These are phyloP conservation scores for Malus hybrid DNA, from an alignment of 331 rosid genomes.

Conservation along the genomic window DNA sequence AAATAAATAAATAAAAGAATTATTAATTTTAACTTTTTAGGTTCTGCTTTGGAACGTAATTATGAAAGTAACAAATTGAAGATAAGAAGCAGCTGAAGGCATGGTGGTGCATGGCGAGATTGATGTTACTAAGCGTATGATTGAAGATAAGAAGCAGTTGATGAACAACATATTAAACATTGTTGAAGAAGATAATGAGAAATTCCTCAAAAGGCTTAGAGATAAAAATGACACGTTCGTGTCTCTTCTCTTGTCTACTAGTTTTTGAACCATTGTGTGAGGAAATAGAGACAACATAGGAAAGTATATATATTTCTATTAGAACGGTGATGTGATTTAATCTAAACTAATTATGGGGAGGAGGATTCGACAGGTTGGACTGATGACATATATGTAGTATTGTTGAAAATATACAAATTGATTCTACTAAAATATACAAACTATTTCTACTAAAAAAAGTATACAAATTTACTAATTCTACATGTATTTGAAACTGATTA, in stretches of 20 bases:
- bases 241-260: not conserved
- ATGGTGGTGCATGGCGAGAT: conserved; percentile 22
- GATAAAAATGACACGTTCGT: conserved; percentile 30
- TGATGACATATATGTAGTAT: too few species aligned
- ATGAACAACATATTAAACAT: conserved; percentile 32
- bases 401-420: too few species aligned
- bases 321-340: not conserved
- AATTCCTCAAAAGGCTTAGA: conserved; percentile 34
- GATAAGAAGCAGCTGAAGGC: conserved; percentile 12
- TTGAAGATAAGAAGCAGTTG: conserved; percentile 28
- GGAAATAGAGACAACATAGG: not conserved
- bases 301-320: too few species aligned
- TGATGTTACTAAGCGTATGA: conserved; percentile 29
- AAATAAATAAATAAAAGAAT: too few species aligned
- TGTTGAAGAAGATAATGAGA: conserved; percentile 44
- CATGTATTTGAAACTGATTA: too few species aligned
- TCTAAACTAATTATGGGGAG: too few species aligned
- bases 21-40: too few species aligned
- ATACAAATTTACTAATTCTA: too few species aligned
- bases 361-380: too few species aligned
- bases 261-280: not conserved
- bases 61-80: not conserved
- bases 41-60: too few species aligned
- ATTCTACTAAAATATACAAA: too few species aligned
- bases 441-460: too few species aligned